These are phyloP conservation scores for Scedosporium aurantiacum DNA, from an alignment of 2,329 filamentous ascomycete species.

Conservation along the genomic window DNA sequence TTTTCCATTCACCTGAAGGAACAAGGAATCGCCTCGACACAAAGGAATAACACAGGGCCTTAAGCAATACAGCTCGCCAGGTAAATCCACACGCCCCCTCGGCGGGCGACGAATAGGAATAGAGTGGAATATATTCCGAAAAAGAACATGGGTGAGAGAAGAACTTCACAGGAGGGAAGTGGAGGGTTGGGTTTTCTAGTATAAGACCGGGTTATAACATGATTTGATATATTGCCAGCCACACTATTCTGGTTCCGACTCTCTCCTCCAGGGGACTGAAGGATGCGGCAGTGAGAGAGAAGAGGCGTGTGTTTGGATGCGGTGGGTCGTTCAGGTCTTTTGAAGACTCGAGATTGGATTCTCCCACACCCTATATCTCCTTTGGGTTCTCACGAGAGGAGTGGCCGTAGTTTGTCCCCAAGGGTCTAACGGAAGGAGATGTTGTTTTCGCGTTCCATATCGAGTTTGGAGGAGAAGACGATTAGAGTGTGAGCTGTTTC, in stretches of 20 bases:
- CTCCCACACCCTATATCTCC: not conserved
- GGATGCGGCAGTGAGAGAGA: not conserved
- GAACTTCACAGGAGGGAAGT: not conserved
- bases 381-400: not conserved
- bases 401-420: not conserved
- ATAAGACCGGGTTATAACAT: conserved; percentile 1
- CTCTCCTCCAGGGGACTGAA: not conserved
- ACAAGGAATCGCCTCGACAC: not conserved
- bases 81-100: not conserved
- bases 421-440: not conserved
- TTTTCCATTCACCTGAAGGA: not conserved
- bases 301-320: not conserved
- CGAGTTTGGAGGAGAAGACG: not conserved
- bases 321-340: not conserved
- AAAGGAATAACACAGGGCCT: not conserved
- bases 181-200: not conserved
- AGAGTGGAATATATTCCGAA: not conserved
- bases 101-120: not conserved
- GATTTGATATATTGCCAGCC: not conserved
- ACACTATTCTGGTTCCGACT: not conserved
- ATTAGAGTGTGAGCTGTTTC: not conserved
- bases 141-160: not conserved
- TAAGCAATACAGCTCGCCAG: not conserved
- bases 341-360: not conserved
- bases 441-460: not conserved